These are phyloP conservation scores for Harringtonia lauricola DNA, from an alignment of 2,329 filamentous ascomycete genomes.

Conservation along the genomic window DNA sequence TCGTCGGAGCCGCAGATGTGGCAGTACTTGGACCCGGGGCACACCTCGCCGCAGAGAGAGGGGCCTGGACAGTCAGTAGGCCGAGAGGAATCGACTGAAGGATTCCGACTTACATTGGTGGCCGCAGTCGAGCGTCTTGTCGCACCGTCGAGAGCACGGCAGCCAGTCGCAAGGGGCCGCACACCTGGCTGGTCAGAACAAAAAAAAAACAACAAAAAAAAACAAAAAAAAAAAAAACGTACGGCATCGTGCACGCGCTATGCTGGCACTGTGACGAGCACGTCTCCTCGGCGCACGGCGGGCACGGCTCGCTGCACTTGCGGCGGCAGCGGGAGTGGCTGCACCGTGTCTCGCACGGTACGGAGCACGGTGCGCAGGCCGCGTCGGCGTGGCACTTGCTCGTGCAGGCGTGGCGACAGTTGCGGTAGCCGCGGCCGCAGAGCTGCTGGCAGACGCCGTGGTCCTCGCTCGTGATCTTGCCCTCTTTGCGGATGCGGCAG, in stretches of 20 bases:
- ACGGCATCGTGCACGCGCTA: slow-evolving; percentile 14
- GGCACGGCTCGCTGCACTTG: slow-evolving; percentile 47
- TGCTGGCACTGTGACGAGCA: slow-evolving; percentile 49
- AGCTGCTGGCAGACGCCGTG: slow-evolving; percentile 36
- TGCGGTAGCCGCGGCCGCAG: slow-evolving; percentile 39
- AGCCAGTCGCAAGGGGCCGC: slow-evolving; percentile 57
- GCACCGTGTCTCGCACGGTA: slow-evolving; percentile 44
- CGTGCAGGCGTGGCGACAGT: slow-evolving; percentile 45
- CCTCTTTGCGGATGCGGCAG: slow-evolving; percentile 31
- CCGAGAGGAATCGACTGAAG: not conserved
- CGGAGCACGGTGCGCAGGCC: slow-evolving; percentile 34
- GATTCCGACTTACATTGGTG: slow-evolving; percentile 35
- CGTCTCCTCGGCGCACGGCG: slow-evolving; percentile 42
- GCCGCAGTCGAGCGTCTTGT: slow-evolving; percentile 40
- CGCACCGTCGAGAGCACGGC: slow-evolving; percentile 52
- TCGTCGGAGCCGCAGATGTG: slow-evolving; percentile 23
- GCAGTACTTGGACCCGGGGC: slow-evolving; percentile 41
- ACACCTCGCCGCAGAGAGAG: slow-evolving; percentile 52
- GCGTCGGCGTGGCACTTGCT: slow-evolving; percentile 37
- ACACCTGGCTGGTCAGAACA: slow-evolving; percentile 25
- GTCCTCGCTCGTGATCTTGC: slow-evolving; percentile 15
- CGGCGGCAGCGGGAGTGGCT: slow-evolving; percentile 31
- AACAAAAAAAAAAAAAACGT: no score
- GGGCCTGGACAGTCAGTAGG: slow-evolving; percentile 21
- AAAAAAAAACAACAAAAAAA: no score